Percentiles rank a stretch among this genome's conserved stretches.
Evolutionary conservation across 2,329 filamentous ascomycete genomes (phyloP).

Genomic region (Fusarium mexicanum): DNA sequence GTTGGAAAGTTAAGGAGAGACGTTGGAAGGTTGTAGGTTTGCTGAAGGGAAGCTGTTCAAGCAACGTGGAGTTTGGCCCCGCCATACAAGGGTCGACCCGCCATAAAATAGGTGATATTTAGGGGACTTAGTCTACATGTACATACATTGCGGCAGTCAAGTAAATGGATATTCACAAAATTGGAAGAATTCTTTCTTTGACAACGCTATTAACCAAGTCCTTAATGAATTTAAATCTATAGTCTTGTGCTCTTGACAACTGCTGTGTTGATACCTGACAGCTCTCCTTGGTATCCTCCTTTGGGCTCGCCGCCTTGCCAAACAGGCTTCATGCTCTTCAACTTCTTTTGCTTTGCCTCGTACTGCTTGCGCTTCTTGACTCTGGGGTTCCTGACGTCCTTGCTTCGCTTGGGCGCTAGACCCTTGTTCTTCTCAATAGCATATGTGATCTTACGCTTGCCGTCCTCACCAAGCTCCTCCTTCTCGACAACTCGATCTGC

Average conservation of each 20-base stretch:
- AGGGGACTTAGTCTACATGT: not conserved
- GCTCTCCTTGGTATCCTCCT: slow-evolving; percentile 89
- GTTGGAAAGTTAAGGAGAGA: slow-evolving; percentile 8
- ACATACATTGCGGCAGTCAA: not conserved
- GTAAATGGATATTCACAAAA: not conserved
- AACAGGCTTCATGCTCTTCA: slow-evolving; percentile 83
- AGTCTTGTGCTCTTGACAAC: slow-evolving; percentile 94
- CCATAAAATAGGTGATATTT: not conserved
- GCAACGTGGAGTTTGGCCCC: slow-evolving; percentile 43
- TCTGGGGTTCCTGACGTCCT: slow-evolving; percentile 92
- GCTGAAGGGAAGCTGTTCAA: slow-evolving; percentile 29
- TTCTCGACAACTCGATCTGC: slow-evolving; percentile 70
- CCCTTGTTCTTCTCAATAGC: slow-evolving; percentile 98
- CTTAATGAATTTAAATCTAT: slow-evolving; percentile 53
- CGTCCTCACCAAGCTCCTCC: slow-evolving; percentile 79
- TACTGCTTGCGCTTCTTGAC: slow-evolving; percentile 99
- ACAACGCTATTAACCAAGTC: slow-evolving; percentile 26
- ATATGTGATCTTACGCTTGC: slow-evolving; percentile 92
- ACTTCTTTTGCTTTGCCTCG: slow-evolving; percentile 97
- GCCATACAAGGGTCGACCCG: slow-evolving; percentile 23
- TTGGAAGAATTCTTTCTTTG: slow-evolving; percentile 1
- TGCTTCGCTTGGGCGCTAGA: slow-evolving; percentile 86
- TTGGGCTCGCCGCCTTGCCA: slow-evolving; percentile 88
- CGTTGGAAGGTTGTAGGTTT: slow-evolving; percentile 1
- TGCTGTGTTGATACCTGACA: slow-evolving; percentile 94